These are phyloP conservation scores for Capsicum chinense DNA, from an alignment of 257 asterid species.

Conservation along the genomic window DNA sequence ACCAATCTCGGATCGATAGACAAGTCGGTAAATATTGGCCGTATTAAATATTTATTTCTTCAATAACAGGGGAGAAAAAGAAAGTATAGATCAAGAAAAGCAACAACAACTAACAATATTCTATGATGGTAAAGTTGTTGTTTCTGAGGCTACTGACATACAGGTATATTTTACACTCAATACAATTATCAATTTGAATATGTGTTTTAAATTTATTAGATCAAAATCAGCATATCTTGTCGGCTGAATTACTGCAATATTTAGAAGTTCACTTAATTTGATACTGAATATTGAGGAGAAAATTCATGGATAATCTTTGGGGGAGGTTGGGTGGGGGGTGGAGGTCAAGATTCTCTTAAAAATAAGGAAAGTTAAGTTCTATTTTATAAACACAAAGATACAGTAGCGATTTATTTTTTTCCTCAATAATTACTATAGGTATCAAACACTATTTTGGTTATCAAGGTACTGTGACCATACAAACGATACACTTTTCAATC, in stretches of 20 bases:
- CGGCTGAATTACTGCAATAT: too few species aligned
- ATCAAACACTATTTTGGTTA: background rate
- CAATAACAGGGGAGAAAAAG: background rate
- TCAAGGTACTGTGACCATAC: background rate
- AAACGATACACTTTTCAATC: background rate
- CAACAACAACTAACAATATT: constrained; percentile 54
- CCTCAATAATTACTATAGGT: background rate
- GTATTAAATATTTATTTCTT: too few species aligned
- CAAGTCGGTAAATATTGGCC: background rate
- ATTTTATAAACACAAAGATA: background rate
- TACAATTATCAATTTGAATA: background rate
- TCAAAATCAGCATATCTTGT: background rate
- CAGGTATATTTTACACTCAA: constrained; percentile 29
- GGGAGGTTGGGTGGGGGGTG: too few species aligned
- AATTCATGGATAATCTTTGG: too few species aligned
- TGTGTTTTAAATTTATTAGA: background rate
- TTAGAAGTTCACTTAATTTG: background rate
- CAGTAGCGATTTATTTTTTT: too few species aligned
- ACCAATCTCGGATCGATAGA: background rate
- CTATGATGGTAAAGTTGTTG: constrained; percentile 54
- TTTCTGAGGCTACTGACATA: constrained; percentile 57
- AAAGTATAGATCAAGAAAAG: constrained; percentile 11
- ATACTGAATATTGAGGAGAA: too few species aligned
- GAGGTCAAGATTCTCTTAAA: too few species aligned
- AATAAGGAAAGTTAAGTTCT: too few species aligned